Evolutionary conservation across 2,329 filamentous ascomycete species (phyloP).

Genomic region (Capronia americana): DNA sequence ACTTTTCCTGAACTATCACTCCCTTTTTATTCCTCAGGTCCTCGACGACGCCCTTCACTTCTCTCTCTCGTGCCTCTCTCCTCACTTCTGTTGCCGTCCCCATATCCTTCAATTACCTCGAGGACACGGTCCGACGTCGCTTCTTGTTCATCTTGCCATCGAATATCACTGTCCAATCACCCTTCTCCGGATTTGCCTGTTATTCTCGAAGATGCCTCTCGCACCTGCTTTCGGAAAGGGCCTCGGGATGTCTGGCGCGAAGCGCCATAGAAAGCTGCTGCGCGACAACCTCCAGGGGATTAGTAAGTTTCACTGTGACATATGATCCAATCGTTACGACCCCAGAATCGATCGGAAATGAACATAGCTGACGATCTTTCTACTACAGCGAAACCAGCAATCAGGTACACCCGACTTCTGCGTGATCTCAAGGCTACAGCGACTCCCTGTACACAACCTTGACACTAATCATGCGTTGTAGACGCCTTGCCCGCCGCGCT

Average conservation of each 20-base stretch:
- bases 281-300: constrained; percentile 36
- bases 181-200: neutral
- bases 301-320: constrained; percentile 37
- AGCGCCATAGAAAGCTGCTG: constrained; percentile 12
- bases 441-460: neutral
- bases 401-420: constrained; percentile 39
- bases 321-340: constrained; percentile 1
- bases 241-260: constrained; percentile 2
- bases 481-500: constrained; percentile 46
- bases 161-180: neutral
- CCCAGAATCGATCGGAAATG: neutral
- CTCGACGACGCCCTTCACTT: neutral
- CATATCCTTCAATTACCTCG: neutral
- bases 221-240: neutral
- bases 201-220: neutral
- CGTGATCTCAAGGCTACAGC: neutral
- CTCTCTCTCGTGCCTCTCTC: neutral
- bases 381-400: constrained; percentile 25
- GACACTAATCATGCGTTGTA: neutral
- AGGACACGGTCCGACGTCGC: neutral
- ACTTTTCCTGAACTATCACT: constrained; percentile 9
- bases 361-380: neutral
- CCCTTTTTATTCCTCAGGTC: neutral
- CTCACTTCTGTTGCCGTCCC: neutral
- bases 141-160: neutral